These are phyloP conservation scores for Dioszegia aurantiaca DNA, from an alignment of 768 basidiomycete genomes.

Conservation along the genomic window DNA sequence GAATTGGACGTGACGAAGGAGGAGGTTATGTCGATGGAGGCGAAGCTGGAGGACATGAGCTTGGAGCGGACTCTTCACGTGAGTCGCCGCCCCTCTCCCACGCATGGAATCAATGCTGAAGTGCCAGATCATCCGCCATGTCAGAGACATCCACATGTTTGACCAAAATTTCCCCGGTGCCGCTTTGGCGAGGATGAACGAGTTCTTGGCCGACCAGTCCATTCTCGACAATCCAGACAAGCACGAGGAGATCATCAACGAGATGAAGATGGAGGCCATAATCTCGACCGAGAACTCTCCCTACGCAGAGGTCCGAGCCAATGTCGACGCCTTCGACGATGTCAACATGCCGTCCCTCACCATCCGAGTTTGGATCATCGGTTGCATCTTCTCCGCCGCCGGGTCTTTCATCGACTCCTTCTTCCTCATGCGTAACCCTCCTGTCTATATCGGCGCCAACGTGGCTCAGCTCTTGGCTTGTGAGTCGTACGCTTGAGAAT, in stretches of 20 bases:
- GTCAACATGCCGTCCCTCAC: slow-evolving; percentile 39
- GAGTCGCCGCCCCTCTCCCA: background rate
- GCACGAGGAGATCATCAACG: slow-evolving; percentile 28
- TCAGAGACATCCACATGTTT: slow-evolving; percentile 27
- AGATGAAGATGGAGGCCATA: slow-evolving; percentile 42
- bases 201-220: slow-evolving; percentile 27
- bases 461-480: slow-evolving; percentile 65
- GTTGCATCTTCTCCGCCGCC: slow-evolving; percentile 55
- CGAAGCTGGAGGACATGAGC: slow-evolving; percentile 1
- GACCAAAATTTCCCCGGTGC: slow-evolving; percentile 39
- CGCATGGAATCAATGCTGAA: background rate
- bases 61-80: slow-evolving; percentile 3
- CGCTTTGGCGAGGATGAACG: slow-evolving; percentile 24
- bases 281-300: slow-evolving; percentile 64
- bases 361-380: slow-evolving; percentile 44
- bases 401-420: slow-evolving; percentile 58
- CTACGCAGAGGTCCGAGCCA: slow-evolving; percentile 73
- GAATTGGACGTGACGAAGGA: slow-evolving; percentile 12
- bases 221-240: slow-evolving; percentile 19
- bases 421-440: slow-evolving; percentile 57
- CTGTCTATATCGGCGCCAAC: slow-evolving; percentile 66
- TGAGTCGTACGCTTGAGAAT: background rate
- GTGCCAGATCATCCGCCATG: slow-evolving; percentile 5
- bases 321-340: slow-evolving; percentile 57
- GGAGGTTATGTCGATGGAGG: slow-evolving; percentile 2